Conservation (phyloP, 108 stramenopile species). For the Nitzschia putrida region DNA sequence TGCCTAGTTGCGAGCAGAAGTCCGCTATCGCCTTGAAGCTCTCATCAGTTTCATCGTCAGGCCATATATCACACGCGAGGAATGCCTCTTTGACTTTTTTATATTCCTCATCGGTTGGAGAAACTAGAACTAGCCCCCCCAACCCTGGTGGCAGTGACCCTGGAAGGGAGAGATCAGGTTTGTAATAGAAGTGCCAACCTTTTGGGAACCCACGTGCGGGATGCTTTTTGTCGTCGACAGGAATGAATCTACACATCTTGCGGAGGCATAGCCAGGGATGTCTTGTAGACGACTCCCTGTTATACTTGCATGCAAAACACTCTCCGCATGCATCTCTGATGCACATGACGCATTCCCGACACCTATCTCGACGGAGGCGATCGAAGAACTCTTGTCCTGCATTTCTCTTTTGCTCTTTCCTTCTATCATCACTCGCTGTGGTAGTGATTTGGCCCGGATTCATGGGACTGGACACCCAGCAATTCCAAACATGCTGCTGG, state of each 20-base stretch:
- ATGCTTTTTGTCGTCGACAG: not conserved
- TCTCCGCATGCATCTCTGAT: not conserved
- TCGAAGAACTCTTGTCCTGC: not conserved
- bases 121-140: not conserved
- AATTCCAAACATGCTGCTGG: not conserved
- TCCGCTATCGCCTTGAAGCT: not conserved
- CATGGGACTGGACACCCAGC: not conserved
- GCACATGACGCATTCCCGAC: slow-evolving; percentile 1
- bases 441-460: not conserved
- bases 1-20: slow-evolving; percentile 5
- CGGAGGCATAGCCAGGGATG: slow-evolving; percentile 9
- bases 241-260: not conserved
- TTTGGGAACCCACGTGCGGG: not conserved
- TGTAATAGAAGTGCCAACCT: slow-evolving; percentile 7
- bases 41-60: not conserved
- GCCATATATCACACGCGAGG: not conserved
- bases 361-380: not conserved
- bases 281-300: not conserved
- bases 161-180: not conserved
- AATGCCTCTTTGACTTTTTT: not conserved
- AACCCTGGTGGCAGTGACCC: not conserved
- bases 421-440: not conserved
- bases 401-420: no score
- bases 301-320: not conserved
- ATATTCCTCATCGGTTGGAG: not conserved